phyloP scores from a whole-genome alignment of 139 green algal species.

The Coelastrella sp. region DNA sequence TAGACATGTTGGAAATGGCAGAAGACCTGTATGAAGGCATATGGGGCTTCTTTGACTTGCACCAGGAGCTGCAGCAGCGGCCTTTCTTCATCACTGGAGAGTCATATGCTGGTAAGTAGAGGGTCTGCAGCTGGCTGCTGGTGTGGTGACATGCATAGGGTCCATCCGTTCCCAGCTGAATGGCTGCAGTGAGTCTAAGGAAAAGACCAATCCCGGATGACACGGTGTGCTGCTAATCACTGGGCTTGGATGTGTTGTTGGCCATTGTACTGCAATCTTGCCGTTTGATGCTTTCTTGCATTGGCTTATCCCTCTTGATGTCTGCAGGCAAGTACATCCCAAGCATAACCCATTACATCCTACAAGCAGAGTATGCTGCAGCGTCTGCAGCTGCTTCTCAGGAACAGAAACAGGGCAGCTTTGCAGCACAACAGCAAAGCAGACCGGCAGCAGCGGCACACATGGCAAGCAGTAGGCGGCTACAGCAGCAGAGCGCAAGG shows the following conservation, averaged over 20 bases:
- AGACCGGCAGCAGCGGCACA: not conserved
- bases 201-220: no score
- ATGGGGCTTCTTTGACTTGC: slow-evolving; percentile 56
- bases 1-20: slow-evolving; percentile 68
- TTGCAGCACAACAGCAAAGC: not conserved
- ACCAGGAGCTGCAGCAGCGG: slow-evolving; percentile 47
- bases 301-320: not conserved
- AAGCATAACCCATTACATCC: slow-evolving; percentile 74
- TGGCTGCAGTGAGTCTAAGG: no score
- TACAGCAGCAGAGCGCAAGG: slow-evolving; percentile 13
- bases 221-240: no score
- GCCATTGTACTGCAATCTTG: not conserved
- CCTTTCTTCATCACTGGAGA: slow-evolving; percentile 76
- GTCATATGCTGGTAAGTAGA: slow-evolving; percentile 1
- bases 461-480: not conserved
- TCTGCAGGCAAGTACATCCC: slow-evolving; percentile 73
- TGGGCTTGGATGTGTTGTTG: no score
- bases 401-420: no score
- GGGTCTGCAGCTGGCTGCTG: no score
- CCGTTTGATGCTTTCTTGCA: not conserved
- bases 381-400: no score
- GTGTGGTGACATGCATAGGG: no score
- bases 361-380: slow-evolving; percentile 48
- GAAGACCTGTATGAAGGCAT: slow-evolving; percentile 66
- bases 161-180: no score